A percentile compares a stretch with the other conserved stretches of the same genome.
Evolutionary conservation across 2,329 filamentous ascomycete genomes (phyloP).

Genomic region (Sclerotinia trifoliorum): DNA sequence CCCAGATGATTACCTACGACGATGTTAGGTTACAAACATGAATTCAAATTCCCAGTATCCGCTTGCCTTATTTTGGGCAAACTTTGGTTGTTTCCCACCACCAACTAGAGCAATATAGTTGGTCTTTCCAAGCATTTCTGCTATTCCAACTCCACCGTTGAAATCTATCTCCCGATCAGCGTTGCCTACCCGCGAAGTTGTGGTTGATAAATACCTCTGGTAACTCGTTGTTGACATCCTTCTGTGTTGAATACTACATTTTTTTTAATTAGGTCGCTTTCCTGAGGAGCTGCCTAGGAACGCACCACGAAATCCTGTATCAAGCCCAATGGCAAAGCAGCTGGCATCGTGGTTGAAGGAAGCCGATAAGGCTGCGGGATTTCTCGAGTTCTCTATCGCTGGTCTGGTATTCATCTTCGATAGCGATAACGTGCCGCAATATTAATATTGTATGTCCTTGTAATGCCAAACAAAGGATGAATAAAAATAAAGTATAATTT

Average conservation of each 20-base stretch:
- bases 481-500: background rate
- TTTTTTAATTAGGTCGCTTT: conserved; percentile 24
- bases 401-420: conserved; percentile 81
- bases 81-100: conserved; percentile 81
- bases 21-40: background rate
- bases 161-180: conserved; percentile 55
- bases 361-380: conserved; percentile 74
- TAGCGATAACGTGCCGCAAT: conserved; percentile 13
- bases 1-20: conserved; percentile 80
- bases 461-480: background rate
- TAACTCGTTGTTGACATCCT: conserved; percentile 67
- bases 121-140: conserved; percentile 81
- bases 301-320: conserved; percentile 81
- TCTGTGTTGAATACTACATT: conserved; percentile 67
- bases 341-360: conserved; percentile 83
- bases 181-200: conserved; percentile 1
- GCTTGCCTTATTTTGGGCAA: conserved; percentile 76
- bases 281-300: conserved; percentile 17
- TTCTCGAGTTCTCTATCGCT: conserved; percentile 73
- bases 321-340: conserved; percentile 83
- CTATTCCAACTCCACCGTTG: conserved; percentile 77
- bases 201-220: conserved; percentile 48
- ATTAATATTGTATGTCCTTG: background rate
- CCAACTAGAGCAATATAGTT: conserved; percentile 89
- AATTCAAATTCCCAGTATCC: background rate